Base-by-base conservation (phyloP, 352 stramenopile species). In the Globisporangium cylindrosporum region DNA sequence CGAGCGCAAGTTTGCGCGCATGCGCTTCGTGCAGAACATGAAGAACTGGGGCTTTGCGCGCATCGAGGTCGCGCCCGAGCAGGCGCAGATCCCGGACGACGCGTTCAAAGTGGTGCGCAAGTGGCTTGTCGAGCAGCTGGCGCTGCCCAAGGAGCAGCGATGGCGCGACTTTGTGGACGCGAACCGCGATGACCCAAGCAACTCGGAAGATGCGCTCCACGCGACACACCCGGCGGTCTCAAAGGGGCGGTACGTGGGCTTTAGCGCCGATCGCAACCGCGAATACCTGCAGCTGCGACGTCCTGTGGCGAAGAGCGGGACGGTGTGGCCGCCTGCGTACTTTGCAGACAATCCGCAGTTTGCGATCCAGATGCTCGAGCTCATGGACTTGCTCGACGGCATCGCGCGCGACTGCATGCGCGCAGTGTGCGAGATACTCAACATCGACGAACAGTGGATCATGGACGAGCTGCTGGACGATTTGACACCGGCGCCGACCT, bases 281-380 rank as follows among this genome's bases (percentile, higher is more conserved):
- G 84, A 95, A 62, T 95, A 93, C 69, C 63, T 95, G 67, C 88
- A 95, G 56, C 64, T 95, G 34, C 84, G 88, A 0, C 76, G 82
- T 0, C 85, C 86, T 22, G 78, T 95, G 38, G 79, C 79, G 0
- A 62, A 63, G 8, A 93, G 84, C 67, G 84, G 88, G 2, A 93
- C 86, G 1, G 76, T 86, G n/a, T 95, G 88, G 88, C 88, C 88
- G 9, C 86, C 84, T 12, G 55, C 53, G 27, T 91, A 91, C 59
- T 95, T 95, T 62, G 62, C 70, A 27, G 70, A 88, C n/a, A 75
- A 71, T 4, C 61, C 66, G n/a, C 59, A 71, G 22, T 94, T 94
- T 60, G 84, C 86, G 9, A 72, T 59, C 7, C 71, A 92, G 34
- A 73, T 95, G 80, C 59, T 94, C 36, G 62, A 43, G 20, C 68